Evolutionary conservation across 805 yeast species (phyloP), one percentile per base, ranked within the genome.

Genomic region (Pichia pseudocactophila): DNA sequence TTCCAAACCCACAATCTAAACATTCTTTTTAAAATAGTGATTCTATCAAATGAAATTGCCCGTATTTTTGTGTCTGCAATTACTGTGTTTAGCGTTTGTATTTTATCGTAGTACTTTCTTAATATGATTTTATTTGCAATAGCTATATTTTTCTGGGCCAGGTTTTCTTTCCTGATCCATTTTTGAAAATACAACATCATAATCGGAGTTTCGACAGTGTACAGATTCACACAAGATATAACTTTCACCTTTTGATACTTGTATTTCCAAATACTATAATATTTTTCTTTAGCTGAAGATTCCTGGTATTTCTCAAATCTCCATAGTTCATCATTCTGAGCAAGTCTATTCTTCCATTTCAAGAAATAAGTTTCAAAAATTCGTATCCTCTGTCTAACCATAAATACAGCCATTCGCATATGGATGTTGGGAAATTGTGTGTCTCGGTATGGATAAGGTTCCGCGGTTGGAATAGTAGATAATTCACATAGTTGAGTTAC

Each of bases 391-490:
- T 42, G 48, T 33, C 52, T 54, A 7, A 49, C 48, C 16, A 33
- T n/a, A 18, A 50, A 47, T 18, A 58, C 28, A 7, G 62, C 59
- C 44, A 47, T 50, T 17, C 63, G 46, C 61, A 58, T 57, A 22
- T 50, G 50, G 3, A 51, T 43, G 2, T 56, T 50, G 0, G 64
- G 62, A 2, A 52, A 36, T 2, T 31, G 17, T 2, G 36, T 34
- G 3, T 52, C 54, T 11, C 46, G 46, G 20, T 42, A 50, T 0
- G 33, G 7, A 27, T 51, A 50, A 1, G 51, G 50, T 38, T 50
- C 52, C 1, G 59, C 51, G 19, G 55, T 55, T 4, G 61, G 61
- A n/a, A 57, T 46, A 19, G 55, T 34, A 1, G 59, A 54, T n/a
- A 57, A 37, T 12, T 51, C 48, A 28, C 48, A 42, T 2, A 61